A percentile compares a stretch with the other conserved stretches of the same genome.
phyloP scores from a whole-genome alignment of 495 filamentous ascomycete species.

The Immersiella caudata region DNA sequence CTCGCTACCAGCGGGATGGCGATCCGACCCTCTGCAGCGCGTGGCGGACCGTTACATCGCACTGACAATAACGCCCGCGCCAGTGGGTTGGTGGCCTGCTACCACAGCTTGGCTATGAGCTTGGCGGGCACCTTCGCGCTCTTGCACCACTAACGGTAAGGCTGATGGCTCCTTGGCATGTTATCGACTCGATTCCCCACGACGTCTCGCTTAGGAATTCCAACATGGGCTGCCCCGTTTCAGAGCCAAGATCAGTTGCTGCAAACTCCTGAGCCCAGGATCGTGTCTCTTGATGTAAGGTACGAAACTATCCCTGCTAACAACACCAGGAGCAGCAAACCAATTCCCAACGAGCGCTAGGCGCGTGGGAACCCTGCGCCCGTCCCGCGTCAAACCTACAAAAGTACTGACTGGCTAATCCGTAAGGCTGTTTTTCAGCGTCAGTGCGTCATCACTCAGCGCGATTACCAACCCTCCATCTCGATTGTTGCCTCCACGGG shows the following conservation, averaged over 20 bases:
- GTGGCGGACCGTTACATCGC: conserved; percentile 15
- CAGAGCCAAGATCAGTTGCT: neutral
- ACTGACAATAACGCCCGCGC: neutral
- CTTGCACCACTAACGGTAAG: conserved; percentile 14
- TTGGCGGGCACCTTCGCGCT: neutral
- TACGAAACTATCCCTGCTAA: neutral
- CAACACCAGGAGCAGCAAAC: too few species aligned
- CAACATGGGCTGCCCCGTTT: neutral
- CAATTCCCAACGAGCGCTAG: neutral
- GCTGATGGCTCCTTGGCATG: neutral
- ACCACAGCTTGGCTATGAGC: neutral
- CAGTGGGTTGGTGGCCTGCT: neutral
- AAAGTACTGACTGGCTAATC: neutral
- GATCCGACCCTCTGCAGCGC: conserved; percentile 1
- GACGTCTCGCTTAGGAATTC: neutral
- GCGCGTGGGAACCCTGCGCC: neutral
- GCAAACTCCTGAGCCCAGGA: neutral
- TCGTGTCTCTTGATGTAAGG: neutral
- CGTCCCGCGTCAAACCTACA: neutral
- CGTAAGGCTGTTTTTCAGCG: neutral
- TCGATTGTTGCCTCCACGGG: neutral
- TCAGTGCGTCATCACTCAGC: neutral
- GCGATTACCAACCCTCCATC: neutral
- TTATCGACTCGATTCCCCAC: neutral
- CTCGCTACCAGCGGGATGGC: conserved; percentile 7